Base-by-base conservation (phyloP, 2,329 filamentous ascomycete genomes). In the Colletotrichum truncatum region DNA sequence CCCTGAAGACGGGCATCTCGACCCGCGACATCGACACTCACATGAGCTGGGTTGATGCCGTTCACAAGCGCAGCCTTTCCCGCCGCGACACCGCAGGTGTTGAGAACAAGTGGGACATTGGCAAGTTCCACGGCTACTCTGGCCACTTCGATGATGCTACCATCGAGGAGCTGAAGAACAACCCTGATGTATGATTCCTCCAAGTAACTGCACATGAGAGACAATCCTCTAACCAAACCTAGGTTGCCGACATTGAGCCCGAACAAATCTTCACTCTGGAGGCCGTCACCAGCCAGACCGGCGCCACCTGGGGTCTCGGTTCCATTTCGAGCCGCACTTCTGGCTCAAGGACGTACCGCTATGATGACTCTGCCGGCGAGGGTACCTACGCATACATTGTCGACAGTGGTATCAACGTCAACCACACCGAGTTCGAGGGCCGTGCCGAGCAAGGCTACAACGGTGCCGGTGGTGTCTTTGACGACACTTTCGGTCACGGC, bases 291-390 rank as follows among this genome's bases (percentile, higher is more conserved):
- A 78, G 72, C 16, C 81, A 82, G 72, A 45, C 53, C 6, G 66
- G 71, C 25, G 73, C 78, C 7, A 70, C 78, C 0, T 83, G 82
- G 79, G 82, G 81, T n/a, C 78, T 85, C 25, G 77, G 75, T 2
- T 77, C 79, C 26, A 73, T 85, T 63, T 85, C 84, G 5, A 61
- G 43, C 68, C 73, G 70, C 9, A 46, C 26, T 6, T 5, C n/a
- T 9, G 69, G 68, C 34, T 32, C 63, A 1, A 69, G 64, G 14
- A 65, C 62, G 5, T 81, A 78, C 67, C 45, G 68, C 16, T 80
- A 78, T 68, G 75, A 80, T 59, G 64, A 68, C 4, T 70, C 67
- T 6, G 76, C 77, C 6, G 80, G 78, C 36, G 68, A 70, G 46
- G 76, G 74, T 18, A 75, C 76, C 7, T 80, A 73, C 28, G 75